A percentile compares a stretch with the other conserved stretches of the same genome.
These are phyloP conservation scores for Lodderomyces jiufengensis DNA, from an alignment of 1,139 yeast species.

Conservation along the genomic window DNA sequence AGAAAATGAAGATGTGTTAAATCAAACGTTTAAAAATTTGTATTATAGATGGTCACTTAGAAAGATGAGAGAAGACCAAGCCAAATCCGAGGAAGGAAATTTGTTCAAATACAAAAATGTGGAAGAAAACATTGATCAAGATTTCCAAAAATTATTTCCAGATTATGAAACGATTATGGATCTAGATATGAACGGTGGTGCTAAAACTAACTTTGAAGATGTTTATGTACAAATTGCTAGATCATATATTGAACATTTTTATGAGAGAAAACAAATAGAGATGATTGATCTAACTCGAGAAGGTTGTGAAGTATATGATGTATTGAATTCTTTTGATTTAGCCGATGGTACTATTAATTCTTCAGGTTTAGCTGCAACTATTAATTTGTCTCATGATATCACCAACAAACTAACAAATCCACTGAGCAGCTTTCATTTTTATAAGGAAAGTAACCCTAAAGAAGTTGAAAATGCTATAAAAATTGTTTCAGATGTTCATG, in stretches of 20 bases:
- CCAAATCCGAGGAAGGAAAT: slow-evolving; percentile 55
- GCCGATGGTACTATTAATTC: slow-evolving; percentile 24
- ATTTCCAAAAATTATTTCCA: slow-evolving; percentile 75
- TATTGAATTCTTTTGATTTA: slow-evolving; percentile 19
- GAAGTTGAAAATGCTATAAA: slow-evolving; percentile 62
- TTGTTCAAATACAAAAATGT: slow-evolving; percentile 63
- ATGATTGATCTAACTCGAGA: slow-evolving; percentile 33
- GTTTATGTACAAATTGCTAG: slow-evolving; percentile 29
- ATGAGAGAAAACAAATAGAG: slow-evolving; percentile 13
- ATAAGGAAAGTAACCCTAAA: slow-evolving; percentile 56
- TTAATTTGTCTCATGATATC: slow-evolving; percentile 34
- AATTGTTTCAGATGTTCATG: slow-evolving; percentile 47
- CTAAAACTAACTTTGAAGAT: slow-evolving; percentile 21
- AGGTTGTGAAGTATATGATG: slow-evolving; percentile 39
- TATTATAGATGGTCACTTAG: slow-evolving; percentile 82
- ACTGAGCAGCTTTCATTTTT: slow-evolving; percentile 51
- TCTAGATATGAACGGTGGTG: slow-evolving; percentile 17
- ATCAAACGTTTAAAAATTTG: slow-evolving; percentile 49
- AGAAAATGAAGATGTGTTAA: slow-evolving; percentile 6
- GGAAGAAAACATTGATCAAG: slow-evolving; percentile 65
- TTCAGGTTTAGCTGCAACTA: slow-evolving; percentile 39
- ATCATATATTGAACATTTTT: slow-evolving; percentile 29
- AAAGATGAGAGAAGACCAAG: slow-evolving; percentile 61
- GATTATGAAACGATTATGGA: slow-evolving; percentile 71
- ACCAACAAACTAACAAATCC: slow-evolving; percentile 19